Conservation (phyloP, 352 stramenopile species). For the Pythium brassicae region DNA sequence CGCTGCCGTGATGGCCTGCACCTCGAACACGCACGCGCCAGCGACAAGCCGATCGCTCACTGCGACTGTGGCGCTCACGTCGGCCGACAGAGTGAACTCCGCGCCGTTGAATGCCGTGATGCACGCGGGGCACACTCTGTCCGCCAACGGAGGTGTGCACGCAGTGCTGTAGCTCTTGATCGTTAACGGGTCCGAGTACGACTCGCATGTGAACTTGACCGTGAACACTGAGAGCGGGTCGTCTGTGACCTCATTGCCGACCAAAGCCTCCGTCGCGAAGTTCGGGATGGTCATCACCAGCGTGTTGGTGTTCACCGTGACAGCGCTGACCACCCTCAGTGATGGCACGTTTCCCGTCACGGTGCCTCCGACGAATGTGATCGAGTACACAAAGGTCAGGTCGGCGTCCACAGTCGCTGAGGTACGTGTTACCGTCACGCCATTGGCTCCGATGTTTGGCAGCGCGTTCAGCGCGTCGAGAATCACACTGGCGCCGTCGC, state of each 20-base stretch:
- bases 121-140: slow-evolving; percentile 47
- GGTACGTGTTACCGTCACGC: slow-evolving; percentile 29
- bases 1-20: slow-evolving; percentile 19
- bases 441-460: slow-evolving; percentile 42
- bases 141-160: slow-evolving; percentile 33
- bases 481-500: slow-evolving; percentile 16
- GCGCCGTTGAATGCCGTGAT: slow-evolving; percentile 67
- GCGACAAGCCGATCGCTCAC: slow-evolving; percentile 33
- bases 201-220: slow-evolving; percentile 70
- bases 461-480: slow-evolving; percentile 30
- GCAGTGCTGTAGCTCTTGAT: slow-evolving; percentile 46
- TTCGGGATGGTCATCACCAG: slow-evolving; percentile 28
- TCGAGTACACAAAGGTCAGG: slow-evolving; percentile 69
- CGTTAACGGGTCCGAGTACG: slow-evolving; percentile 76
- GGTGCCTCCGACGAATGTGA: slow-evolving; percentile 82
- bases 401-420: slow-evolving; percentile 25
- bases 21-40: slow-evolving; percentile 59
- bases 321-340: slow-evolving; percentile 41
- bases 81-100: slow-evolving; percentile 27
- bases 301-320: slow-evolving; percentile 24
- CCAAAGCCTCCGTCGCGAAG: slow-evolving; percentile 20
- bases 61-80: slow-evolving; percentile 15
- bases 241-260: slow-evolving; percentile 45
- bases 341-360: slow-evolving; percentile 85
- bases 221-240: slow-evolving; percentile 38